Percentiles rank a stretch among this genome's conserved stretches.
Evolutionary conservation across 2,329 filamentous ascomycete species (phyloP).

Genomic region (Rhexocercosporidium sp.): DNA sequence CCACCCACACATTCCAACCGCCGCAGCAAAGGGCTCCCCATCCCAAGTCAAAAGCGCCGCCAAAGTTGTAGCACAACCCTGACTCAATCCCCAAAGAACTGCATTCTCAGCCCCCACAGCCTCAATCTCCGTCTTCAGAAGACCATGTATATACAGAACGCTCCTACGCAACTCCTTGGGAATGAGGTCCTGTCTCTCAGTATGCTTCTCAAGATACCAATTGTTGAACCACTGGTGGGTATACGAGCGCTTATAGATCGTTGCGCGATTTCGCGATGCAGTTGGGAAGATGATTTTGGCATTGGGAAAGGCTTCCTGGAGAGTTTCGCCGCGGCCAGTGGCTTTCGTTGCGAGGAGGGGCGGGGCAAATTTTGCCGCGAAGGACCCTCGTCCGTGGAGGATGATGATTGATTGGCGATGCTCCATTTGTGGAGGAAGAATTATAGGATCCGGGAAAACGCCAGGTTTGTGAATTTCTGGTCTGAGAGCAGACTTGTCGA

Average conservation of each 20-base stretch:
- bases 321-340: slow-evolving; percentile 29
- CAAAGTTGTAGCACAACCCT: slow-evolving; percentile 56
- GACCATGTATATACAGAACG: slow-evolving; percentile 45
- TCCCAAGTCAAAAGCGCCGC: slow-evolving; percentile 51
- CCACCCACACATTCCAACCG: slow-evolving; percentile 53
- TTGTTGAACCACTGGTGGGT: slow-evolving; percentile 55
- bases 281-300: slow-evolving; percentile 58
- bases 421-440: slow-evolving; percentile 17
- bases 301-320: slow-evolving; percentile 47
- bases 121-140: slow-evolving; percentile 46
- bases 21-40: slow-evolving; percentile 45
- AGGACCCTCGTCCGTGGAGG: slow-evolving; percentile 56
- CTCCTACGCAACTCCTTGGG: slow-evolving; percentile 50
- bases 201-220: slow-evolving; percentile 44
- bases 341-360: slow-evolving; percentile 44
- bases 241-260: slow-evolving; percentile 45
- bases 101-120: slow-evolving; percentile 48
- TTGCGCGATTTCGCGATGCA: slow-evolving; percentile 49
- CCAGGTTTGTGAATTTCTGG: not conserved
- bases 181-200: slow-evolving; percentile 40
- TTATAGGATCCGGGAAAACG: slow-evolving; percentile 27
- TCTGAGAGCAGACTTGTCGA: not conserved
- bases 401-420: slow-evolving; percentile 54
- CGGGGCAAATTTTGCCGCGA: slow-evolving; percentile 47
- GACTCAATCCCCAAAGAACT: slow-evolving; percentile 57